Percentiles rank a stretch among this genome's conserved stretches.
Conservation (phyloP, 1,139 yeast species). For the Spathaspora sp. region DNA sequence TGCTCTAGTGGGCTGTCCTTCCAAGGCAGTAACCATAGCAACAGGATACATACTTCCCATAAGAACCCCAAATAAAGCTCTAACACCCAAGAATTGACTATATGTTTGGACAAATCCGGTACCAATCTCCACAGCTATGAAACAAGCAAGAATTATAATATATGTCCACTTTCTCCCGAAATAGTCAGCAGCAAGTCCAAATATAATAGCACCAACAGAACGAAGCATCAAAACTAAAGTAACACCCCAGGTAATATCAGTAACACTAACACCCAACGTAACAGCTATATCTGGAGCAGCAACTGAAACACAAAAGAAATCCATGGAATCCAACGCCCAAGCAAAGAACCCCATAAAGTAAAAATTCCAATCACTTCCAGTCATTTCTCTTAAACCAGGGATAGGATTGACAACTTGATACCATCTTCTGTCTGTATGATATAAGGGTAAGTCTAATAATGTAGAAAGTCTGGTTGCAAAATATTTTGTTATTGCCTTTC, state of each 20-base stretch:
- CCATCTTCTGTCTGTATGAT: slow-evolving; percentile 11
- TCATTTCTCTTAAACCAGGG: slow-evolving; percentile 29
- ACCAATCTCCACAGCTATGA: slow-evolving; percentile 64
- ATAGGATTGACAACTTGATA: slow-evolving; percentile 31
- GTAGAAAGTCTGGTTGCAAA: slow-evolving; percentile 27
- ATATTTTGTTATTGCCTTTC: slow-evolving; percentile 22
- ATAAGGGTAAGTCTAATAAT: slow-evolving; percentile 11
- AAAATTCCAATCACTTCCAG: slow-evolving; percentile 49
- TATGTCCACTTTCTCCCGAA: slow-evolving; percentile 77
- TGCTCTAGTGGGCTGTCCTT: slow-evolving; percentile 34
- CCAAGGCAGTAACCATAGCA: slow-evolving; percentile 32
- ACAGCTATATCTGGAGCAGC: slow-evolving; percentile 57
- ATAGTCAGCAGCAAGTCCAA: slow-evolving; percentile 65
- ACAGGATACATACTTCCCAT: slow-evolving; percentile 42
- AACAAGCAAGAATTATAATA: slow-evolving; percentile 49
- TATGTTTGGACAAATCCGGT: slow-evolving; percentile 72
- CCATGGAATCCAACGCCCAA: slow-evolving; percentile 83
- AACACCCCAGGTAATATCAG: slow-evolving; percentile 74
- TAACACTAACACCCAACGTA: slow-evolving; percentile 47
- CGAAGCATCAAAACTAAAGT: slow-evolving; percentile 77
- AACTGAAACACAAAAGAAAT: slow-evolving; percentile 71
- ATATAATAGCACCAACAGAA: slow-evolving; percentile 75
- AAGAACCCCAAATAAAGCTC: slow-evolving; percentile 38
- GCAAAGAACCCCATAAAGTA: slow-evolving; percentile 63
- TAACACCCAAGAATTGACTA: slow-evolving; percentile 63